Evolutionary conservation across 305 asterid species (phyloP).

Genomic region (Fraxinus sp.): DNA sequence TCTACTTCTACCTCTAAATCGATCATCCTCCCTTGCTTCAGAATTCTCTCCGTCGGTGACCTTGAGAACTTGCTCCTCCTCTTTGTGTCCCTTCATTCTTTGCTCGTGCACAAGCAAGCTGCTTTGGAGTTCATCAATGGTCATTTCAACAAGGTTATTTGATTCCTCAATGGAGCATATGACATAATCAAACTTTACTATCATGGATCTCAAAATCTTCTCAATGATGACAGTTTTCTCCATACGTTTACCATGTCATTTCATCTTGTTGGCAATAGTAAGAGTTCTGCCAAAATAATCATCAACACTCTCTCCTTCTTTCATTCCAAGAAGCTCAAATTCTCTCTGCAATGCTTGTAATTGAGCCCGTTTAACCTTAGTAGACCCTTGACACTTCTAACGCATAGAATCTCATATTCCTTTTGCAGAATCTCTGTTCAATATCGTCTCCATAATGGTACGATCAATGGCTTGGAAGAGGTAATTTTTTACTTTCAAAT

Average conservation of each 20-base stretch:
- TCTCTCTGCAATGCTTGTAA: background rate
- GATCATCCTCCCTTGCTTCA: background rate
- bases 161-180: background rate
- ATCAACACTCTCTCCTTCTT: background rate
- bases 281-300: background rate
- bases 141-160: background rate
- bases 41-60: background rate
- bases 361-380: background rate
- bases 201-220: background rate
- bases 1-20: background rate
- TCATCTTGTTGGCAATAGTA: constrained; percentile 2
- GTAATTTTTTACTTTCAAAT: background rate
- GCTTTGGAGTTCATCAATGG: background rate
- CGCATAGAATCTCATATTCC: background rate
- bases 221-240: background rate
- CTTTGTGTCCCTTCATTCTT: background rate
- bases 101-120: background rate
- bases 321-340: background rate
- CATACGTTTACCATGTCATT: background rate
- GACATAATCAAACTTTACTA: background rate
- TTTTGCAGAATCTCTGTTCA: background rate
- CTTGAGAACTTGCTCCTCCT: background rate
- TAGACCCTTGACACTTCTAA: background rate
- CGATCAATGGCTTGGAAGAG: background rate
- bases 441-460: background rate